phyloP scores from a whole-genome alignment of 208 protist genomes.

The Polymyxa betae region DNA sequence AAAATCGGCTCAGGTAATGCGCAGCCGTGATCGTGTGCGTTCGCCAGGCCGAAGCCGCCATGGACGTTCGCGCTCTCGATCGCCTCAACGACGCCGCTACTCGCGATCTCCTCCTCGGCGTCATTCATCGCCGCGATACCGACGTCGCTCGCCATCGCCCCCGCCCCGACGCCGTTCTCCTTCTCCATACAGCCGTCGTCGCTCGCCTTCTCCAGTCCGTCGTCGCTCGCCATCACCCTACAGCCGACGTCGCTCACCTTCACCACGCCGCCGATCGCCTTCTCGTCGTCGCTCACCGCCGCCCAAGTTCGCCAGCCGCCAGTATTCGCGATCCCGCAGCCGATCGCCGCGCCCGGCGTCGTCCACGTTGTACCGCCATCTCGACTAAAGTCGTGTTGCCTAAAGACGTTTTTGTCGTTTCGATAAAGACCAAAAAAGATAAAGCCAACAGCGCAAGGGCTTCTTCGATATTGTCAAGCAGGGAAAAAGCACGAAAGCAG shows the following conservation, averaged over 20 bases:
- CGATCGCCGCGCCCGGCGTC: constrained; percentile 3
- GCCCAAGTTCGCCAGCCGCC: not conserved
- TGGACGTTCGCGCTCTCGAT: not conserved
- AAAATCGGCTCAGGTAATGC: constrained; percentile 22
- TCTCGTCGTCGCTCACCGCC: constrained; percentile 22
- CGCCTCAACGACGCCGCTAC: constrained; percentile 13
- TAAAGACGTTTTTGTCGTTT: not conserved
- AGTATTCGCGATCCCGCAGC: constrained; percentile 1
- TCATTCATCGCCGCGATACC: not conserved
- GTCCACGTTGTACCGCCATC: constrained; percentile 50
- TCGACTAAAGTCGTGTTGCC: not conserved
- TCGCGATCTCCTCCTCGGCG: constrained; percentile 30
- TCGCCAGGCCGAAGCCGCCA: not conserved
- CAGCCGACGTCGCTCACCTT: not conserved
- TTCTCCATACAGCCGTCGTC: not conserved
- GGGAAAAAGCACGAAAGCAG: no score
- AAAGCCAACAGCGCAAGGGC: not conserved
- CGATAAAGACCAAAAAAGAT: not conserved
- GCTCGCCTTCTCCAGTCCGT: not conserved
- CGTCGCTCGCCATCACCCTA: constrained; percentile 15
- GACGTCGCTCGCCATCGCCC: constrained; percentile 2
- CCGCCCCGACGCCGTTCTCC: not conserved
- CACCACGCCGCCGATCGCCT: not conserved
- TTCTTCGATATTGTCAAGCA: no score
- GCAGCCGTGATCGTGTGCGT: not conserved